phyloP scores from a whole-genome alignment of 495 filamentous ascomycete species.

The Neohortaea acidophila region DNA sequence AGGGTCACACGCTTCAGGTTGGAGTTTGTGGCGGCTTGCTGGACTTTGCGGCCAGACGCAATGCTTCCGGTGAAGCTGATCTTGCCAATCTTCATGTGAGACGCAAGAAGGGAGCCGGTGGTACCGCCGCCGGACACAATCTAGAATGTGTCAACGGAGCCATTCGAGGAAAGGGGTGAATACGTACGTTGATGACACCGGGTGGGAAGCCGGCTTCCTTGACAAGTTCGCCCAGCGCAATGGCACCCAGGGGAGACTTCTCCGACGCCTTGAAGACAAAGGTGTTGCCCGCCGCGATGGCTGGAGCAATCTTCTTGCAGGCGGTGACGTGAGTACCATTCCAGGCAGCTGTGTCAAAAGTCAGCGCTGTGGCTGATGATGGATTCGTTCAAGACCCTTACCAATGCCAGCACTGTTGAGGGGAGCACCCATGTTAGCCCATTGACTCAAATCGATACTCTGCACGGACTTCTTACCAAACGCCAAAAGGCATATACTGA shows the following conservation, averaged over 20 bases:
- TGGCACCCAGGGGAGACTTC: conserved; percentile 20
- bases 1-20: conserved; percentile 23
- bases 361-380: too few species aligned
- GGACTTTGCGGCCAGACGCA: conserved; percentile 18
- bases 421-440: too few species aligned
- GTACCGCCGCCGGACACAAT: conserved; percentile 19
- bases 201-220: conserved; percentile 27
- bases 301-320: conserved; percentile 21
- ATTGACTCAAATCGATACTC: too few species aligned
- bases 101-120: conserved; percentile 20
- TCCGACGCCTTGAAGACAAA: conserved; percentile 26
- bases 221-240: conserved; percentile 18
- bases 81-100: conserved; percentile 24
- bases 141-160: too few species aligned
- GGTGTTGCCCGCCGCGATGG: conserved; percentile 22
- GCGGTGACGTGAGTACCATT: conserved; percentile 17
- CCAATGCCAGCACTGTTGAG: too few species aligned
- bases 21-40: conserved; percentile 19
- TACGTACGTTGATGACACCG: conserved; percentile 24
- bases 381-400: too few species aligned
- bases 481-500: conserved; percentile 24
- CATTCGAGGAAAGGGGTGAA: too few species aligned
- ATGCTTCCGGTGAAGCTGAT: conserved; percentile 23
- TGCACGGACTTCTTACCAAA: too few species aligned
- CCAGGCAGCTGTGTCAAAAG: conserved; percentile 14